Conservation (phyloP, 164 flowering plant species). For the Vitis riparia region DNA sequence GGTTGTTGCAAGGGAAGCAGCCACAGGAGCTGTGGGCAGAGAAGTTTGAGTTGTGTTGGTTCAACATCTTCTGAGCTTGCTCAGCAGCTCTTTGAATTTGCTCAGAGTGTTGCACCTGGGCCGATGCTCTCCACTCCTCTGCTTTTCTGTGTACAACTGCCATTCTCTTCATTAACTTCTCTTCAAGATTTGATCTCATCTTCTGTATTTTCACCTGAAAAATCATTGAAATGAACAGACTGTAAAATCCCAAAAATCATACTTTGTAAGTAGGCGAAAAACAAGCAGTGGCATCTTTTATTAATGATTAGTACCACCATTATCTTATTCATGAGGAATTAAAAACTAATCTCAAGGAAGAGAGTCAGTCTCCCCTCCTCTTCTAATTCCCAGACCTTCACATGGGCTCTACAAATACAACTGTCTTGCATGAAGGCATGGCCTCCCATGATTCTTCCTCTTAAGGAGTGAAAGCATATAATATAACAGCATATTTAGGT, state of each 20-base stretch:
- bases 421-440: too few relatives aligned
- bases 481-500: neutral
- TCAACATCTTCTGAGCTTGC: conserved; percentile 47
- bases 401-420: conserved; percentile 21
- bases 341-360: conserved; percentile 16
- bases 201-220: conserved; percentile 85
- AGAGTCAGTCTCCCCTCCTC: neutral
- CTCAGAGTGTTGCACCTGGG: conserved; percentile 67
- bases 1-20: conserved; percentile 45
- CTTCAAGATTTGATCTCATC: conserved; percentile 86
- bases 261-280: too few relatives aligned
- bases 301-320: neutral
- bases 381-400: conserved; percentile 21
- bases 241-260: neutral
- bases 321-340: conserved; percentile 3
- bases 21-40: conserved; percentile 42
- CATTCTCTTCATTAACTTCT: conserved; percentile 90
- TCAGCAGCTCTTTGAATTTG: conserved; percentile 48
- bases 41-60: conserved; percentile 15
- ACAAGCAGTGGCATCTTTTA: neutral
- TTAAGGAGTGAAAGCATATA: conserved; percentile 7
- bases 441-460: neutral
- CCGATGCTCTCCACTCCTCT: conserved; percentile 76
- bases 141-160: conserved; percentile 77
- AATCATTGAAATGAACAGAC: neutral